phyloP scores from a whole-genome alignment of 306 rosid genomes.

The Mimosa bimucronata region DNA sequence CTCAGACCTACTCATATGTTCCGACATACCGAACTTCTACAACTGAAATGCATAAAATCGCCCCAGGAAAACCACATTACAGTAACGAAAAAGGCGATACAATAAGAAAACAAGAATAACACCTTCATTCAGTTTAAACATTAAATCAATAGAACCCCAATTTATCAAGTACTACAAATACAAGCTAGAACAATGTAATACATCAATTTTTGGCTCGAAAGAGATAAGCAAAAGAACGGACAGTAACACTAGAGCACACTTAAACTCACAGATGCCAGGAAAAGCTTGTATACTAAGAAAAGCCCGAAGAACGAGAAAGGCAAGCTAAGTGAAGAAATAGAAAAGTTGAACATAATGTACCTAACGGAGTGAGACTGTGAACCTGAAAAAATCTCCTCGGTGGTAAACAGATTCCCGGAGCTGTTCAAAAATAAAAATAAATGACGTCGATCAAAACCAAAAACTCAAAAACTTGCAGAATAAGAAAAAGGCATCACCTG shows the following conservation, averaged over 20 bases:
- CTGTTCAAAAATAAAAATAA: background rate
- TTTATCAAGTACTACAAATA: too few relatives aligned
- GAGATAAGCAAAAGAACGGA: background rate
- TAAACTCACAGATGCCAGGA: background rate
- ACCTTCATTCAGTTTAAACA: background rate
- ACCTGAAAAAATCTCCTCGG: background rate
- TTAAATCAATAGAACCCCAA: background rate
- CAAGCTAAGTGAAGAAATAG: background rate
- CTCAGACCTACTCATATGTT: conserved; percentile 40
- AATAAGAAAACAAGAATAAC: background rate
- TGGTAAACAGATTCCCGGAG: background rate
- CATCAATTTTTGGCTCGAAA: background rate
- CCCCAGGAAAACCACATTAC: background rate
- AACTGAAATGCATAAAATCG: conserved; percentile 34
- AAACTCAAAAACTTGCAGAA: background rate
- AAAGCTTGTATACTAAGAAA: background rate
- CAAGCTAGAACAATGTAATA: background rate
- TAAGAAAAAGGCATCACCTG: background rate
- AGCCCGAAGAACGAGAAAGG: background rate
- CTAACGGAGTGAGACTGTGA: background rate
- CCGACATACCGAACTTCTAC: conserved; percentile 42
- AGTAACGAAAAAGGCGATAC: background rate
- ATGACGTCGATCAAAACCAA: background rate
- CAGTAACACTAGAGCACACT: background rate
- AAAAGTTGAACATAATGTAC: background rate